Evolutionary conservation across 306 rosid genomes (phyloP).

Genomic region (Geum urbanum): DNA sequence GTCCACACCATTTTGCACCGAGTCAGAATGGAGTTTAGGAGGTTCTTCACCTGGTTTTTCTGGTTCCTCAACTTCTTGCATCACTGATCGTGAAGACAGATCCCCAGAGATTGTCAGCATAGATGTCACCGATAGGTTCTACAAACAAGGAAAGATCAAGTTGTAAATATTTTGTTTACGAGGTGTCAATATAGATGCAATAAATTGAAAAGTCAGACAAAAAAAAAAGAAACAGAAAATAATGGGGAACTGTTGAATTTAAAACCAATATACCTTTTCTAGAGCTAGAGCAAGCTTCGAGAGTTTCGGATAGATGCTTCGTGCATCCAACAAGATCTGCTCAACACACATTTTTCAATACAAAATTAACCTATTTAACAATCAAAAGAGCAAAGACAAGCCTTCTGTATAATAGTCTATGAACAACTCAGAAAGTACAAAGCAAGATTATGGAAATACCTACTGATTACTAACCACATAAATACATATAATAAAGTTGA

Average conservation of each 20-base stretch:
- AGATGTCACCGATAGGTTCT: constrained; percentile 90
- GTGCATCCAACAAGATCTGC: constrained; percentile 86
- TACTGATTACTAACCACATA: not conserved
- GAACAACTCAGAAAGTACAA: not conserved
- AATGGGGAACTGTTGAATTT: not conserved
- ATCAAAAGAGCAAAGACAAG: not conserved
- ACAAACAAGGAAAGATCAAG: constrained; percentile 27
- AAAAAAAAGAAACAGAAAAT: not conserved
- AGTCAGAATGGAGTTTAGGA: constrained; percentile 34
- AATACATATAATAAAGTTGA: not conserved
- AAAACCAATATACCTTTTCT: constrained; percentile 62
- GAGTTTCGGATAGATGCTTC: constrained; percentile 68
- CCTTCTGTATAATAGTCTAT: not conserved
- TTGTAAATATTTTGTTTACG: not conserved
- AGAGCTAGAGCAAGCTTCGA: constrained; percentile 91
- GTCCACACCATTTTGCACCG: constrained; percentile 57
- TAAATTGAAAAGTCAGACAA: not conserved
- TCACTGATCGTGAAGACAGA: constrained; percentile 41
- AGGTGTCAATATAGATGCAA: not conserved
- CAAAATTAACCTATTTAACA: not conserved
- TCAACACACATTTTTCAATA: constrained; percentile 17
- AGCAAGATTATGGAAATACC: not conserved
- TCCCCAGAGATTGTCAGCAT: constrained; percentile 61
- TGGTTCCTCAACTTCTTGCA: no score
- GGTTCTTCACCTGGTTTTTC: constrained; percentile 48